phyloP scores from a whole-genome alignment of 768 basidiomycete species.

The Naganishia vaughanmartiniae region DNA sequence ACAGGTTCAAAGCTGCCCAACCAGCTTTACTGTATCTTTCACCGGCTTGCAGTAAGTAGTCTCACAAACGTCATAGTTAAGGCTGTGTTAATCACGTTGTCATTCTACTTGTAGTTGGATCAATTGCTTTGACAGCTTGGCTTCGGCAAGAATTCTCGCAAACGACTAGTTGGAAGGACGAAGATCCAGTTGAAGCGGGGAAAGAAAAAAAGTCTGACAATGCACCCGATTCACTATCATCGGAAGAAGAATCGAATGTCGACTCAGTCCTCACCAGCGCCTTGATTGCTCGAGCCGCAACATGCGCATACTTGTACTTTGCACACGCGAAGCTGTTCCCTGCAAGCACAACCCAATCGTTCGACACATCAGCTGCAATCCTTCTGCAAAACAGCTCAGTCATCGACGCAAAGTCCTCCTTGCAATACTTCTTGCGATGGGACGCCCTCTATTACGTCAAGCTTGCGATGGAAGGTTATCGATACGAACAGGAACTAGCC shows the following conservation, averaged over 20 bases:
- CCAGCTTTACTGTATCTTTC: conserved; percentile 90
- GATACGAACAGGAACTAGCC: conserved; percentile 79
- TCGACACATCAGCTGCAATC: conserved; percentile 20
- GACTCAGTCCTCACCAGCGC: conserved; percentile 1
- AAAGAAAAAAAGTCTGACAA: not conserved
- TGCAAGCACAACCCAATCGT: not conserved
- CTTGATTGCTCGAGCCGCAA: conserved; percentile 9
- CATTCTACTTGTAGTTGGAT: conserved; percentile 12
- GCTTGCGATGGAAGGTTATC: conserved; percentile 63
- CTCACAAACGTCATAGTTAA: not conserved
- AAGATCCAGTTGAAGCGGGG: conserved; percentile 20
- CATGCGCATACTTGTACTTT: conserved; percentile 15
- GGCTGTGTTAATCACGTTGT: not conserved
- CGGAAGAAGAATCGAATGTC: conserved; percentile 3
- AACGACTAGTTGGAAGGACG: conserved; percentile 27
- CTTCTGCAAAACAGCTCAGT: conserved; percentile 11
- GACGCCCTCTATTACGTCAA: conserved; percentile 77
- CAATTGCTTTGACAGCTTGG: conserved; percentile 10
- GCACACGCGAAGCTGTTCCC: conserved; percentile 3
- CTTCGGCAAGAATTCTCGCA: conserved; percentile 18
- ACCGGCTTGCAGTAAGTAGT: conserved; percentile 49
- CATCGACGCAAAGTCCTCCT: not conserved
- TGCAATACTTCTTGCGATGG: conserved; percentile 67
- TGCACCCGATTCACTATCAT: not conserved
- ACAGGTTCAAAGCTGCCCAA: conserved; percentile 70